A percentile compares a stretch with the other conserved stretches of the same genome.
phyloP scores from a whole-genome alignment of 1,284 basidiomycete species.

The Clitocybe nebularis region DNA sequence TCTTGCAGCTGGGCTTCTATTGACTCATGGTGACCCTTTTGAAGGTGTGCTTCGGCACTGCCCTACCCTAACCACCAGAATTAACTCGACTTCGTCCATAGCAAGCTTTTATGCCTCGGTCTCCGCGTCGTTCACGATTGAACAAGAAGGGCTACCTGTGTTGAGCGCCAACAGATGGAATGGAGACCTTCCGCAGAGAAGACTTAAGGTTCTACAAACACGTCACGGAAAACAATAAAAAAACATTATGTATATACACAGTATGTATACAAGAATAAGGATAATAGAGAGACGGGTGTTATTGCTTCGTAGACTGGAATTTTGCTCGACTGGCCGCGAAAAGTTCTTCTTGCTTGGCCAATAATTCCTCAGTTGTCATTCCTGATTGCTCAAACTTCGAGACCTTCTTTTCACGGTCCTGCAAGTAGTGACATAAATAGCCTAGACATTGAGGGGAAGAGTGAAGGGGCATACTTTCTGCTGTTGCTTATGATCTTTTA shows the following conservation, averaged over 20 bases:
- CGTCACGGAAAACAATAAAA: constrained; percentile 27
- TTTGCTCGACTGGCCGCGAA: constrained; percentile 86
- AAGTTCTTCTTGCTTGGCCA: constrained; percentile 83
- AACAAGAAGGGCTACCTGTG: constrained; percentile 74
- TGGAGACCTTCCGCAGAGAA: constrained; percentile 50
- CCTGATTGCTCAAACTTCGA: constrained; percentile 89
- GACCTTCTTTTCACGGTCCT: constrained; percentile 86
- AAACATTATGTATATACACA: constrained; percentile 23
- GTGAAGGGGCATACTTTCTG: constrained; percentile 62
- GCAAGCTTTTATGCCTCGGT: constrained; percentile 71
- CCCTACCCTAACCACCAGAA: too few relatives aligned
- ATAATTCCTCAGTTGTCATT: constrained; percentile 87
- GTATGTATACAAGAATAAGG: constrained; percentile 17
- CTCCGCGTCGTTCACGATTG: constrained; percentile 80
- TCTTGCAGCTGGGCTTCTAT: constrained; percentile 67
- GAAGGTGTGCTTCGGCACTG: constrained; percentile 61
- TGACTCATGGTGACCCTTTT: constrained; percentile 55
- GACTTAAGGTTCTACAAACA: constrained; percentile 47
- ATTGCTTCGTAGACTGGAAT: constrained; percentile 55
- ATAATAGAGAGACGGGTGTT: constrained; percentile 26
- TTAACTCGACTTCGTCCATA: too few relatives aligned
- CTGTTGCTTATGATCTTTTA: constrained; percentile 94
- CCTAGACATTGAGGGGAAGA: background rate
- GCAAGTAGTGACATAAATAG: constrained; percentile 1
- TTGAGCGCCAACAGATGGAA: constrained; percentile 61